Evolutionary conservation across 208 protist genomes (phyloP).

Genomic region (Angomonas deanei): DNA sequence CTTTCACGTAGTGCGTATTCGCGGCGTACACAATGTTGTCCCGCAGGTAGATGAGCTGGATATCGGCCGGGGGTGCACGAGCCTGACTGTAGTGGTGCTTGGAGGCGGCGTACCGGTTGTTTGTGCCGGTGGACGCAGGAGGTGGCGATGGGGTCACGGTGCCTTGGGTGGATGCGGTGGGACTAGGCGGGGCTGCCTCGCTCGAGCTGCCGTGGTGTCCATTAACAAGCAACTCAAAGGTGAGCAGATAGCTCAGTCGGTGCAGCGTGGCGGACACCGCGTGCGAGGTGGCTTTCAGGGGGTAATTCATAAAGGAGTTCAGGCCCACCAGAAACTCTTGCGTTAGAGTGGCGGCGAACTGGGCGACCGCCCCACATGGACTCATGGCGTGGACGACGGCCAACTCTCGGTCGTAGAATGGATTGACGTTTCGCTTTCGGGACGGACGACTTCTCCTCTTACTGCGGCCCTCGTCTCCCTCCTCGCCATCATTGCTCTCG

Average conservation of each 20-base stretch:
- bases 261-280: conserved; percentile 51
- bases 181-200: neutral
- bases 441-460: conserved; percentile 8
- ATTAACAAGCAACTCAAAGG: conserved; percentile 25
- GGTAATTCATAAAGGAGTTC: conserved; percentile 40
- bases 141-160: neutral
- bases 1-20: conserved; percentile 38
- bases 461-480: conserved; percentile 3
- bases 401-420: conserved; percentile 62
- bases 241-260: conserved; percentile 36
- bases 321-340: conserved; percentile 56
- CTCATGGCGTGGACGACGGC: conserved; percentile 26
- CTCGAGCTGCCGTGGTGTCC: neutral
- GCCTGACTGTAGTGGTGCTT: conserved; percentile 3
- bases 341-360: conserved; percentile 42
- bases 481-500: conserved; percentile 5
- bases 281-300: conserved; percentile 29
- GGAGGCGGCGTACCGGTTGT: neutral
- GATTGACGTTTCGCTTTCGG: conserved; percentile 24
- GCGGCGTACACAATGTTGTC: conserved; percentile 46
- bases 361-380: conserved; percentile 20
- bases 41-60: conserved; percentile 55
- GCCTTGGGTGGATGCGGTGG: neutral
- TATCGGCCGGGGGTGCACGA: conserved; percentile 41
- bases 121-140: neutral